Evolutionary conservation across 2,329 filamentous ascomycete genomes (phyloP).

Genomic region (Xylaria multiplex): DNA sequence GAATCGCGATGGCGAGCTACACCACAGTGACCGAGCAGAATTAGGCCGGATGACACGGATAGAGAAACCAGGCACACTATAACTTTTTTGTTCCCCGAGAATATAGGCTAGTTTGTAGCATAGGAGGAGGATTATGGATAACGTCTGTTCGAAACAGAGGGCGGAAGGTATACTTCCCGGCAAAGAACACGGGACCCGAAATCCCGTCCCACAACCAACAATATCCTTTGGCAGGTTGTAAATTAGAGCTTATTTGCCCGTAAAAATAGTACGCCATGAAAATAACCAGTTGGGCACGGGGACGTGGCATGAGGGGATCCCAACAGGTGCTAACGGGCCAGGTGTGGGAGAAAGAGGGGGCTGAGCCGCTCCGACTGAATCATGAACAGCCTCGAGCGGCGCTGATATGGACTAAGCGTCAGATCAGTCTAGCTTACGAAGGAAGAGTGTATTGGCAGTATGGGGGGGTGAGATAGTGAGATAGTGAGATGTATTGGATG

Average conservation of each 20-base stretch:
- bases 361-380: slow-evolving; percentile 17
- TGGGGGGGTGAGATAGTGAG: slow-evolving; percentile 26
- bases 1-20: slow-evolving; percentile 15
- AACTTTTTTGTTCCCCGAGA: background rate
- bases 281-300: background rate
- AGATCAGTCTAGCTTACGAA: slow-evolving; percentile 23
- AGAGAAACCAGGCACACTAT: background rate
- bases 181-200: background rate
- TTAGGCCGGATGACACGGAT: background rate
- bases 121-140: background rate
- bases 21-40: background rate
- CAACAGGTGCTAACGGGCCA: background rate
- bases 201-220: background rate
- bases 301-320: background rate
- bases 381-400: slow-evolving; percentile 11
- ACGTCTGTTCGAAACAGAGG: background rate
- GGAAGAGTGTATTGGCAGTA: slow-evolving; percentile 7
- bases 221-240: background rate
- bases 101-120: background rate
- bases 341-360: background rate
- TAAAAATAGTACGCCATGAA: background rate
- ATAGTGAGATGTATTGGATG: slow-evolving; percentile 10
- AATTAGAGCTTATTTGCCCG: background rate
- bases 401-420: slow-evolving; percentile 2
- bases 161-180: background rate